Percentiles rank a stretch among this genome's conserved stretches.
These are phyloP conservation scores for Lodderomyces parapsilosis DNA, from an alignment of 1,139 yeast species.

Conservation along the genomic window DNA sequence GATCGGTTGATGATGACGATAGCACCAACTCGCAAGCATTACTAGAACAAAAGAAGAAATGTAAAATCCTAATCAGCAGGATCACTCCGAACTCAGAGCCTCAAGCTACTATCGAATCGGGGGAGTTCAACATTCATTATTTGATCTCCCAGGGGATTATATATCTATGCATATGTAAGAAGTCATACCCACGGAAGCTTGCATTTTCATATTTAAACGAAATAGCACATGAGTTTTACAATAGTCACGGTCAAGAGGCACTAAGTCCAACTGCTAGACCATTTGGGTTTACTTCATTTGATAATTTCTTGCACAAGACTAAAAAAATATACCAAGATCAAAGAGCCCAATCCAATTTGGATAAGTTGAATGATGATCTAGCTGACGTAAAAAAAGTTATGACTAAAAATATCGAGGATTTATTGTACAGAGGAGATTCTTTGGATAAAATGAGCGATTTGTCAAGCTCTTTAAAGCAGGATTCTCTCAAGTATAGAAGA, in stretches of 20 bases:
- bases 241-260: slow-evolving; percentile 76
- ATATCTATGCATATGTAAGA: slow-evolving; percentile 75
- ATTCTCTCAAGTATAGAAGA: slow-evolving; percentile 82
- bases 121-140: slow-evolving; percentile 74
- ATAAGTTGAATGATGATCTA: slow-evolving; percentile 79
- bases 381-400: slow-evolving; percentile 93
- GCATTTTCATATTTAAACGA: slow-evolving; percentile 87
- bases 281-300: slow-evolving; percentile 87
- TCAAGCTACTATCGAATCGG: slow-evolving; percentile 83
- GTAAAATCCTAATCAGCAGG: slow-evolving; percentile 73
- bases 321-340: slow-evolving; percentile 87
- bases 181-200: slow-evolving; percentile 79
- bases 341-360: slow-evolving; percentile 85
- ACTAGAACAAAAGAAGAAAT: slow-evolving; percentile 78
- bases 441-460: slow-evolving; percentile 90
- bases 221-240: slow-evolving; percentile 76
- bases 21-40: slow-evolving; percentile 44
- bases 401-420: slow-evolving; percentile 94
- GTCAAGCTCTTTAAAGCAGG: slow-evolving; percentile 75
- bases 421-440: slow-evolving; percentile 91
- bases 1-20: slow-evolving; percentile 82
- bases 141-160: slow-evolving; percentile 62
- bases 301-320: slow-evolving; percentile 78
- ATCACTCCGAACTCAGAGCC: slow-evolving; percentile 81
- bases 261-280: slow-evolving; percentile 68